These are phyloP conservation scores for Suhomyces canberraensis DNA, from an alignment of 805 yeast species.

Conservation along the genomic window DNA sequence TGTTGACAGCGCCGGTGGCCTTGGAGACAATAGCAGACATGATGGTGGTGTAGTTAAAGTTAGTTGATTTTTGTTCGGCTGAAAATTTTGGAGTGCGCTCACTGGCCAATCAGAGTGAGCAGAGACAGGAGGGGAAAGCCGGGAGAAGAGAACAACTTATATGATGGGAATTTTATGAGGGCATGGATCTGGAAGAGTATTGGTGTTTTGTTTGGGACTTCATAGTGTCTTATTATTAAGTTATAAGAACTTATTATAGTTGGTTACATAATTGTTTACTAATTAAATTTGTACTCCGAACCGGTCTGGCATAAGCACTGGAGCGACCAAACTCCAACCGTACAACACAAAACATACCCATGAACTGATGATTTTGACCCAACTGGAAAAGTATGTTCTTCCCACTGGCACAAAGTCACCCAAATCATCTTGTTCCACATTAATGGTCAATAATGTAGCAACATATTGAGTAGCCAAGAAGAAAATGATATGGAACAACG, in stretches of 20 bases:
- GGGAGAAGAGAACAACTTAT: not conserved
- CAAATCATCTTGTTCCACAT: conserved; percentile 76
- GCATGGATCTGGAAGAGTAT: not conserved
- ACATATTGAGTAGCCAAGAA: conserved; percentile 96
- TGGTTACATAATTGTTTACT: too few relatives aligned
- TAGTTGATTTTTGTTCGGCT: not conserved
- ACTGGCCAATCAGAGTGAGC: conserved; percentile 13
- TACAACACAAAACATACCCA: conserved; percentile 88
- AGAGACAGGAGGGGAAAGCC: not conserved
- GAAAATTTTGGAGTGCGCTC: conserved; percentile 4
- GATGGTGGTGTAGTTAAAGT: not conserved
- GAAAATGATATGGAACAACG: conserved; percentile 86
- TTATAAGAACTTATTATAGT: too few relatives aligned
- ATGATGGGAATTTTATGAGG: too few relatives aligned
- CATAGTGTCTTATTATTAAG: not conserved
- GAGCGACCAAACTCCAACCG: conserved; percentile 90
- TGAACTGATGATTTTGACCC: conserved; percentile 90
- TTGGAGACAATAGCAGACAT: conserved; percentile 45
- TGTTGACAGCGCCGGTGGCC: conserved; percentile 38
- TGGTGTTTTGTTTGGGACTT: not conserved
- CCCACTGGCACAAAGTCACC: conserved; percentile 97
- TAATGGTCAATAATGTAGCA: conserved; percentile 88
- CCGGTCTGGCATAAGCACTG: conserved; percentile 85
- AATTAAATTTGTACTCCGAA: conserved; percentile 46
- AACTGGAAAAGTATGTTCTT: conserved; percentile 88